These are phyloP conservation scores for Apiotrichum siamense DNA, from an alignment of 1,284 basidiomycete genomes.

Conservation along the genomic window DNA sequence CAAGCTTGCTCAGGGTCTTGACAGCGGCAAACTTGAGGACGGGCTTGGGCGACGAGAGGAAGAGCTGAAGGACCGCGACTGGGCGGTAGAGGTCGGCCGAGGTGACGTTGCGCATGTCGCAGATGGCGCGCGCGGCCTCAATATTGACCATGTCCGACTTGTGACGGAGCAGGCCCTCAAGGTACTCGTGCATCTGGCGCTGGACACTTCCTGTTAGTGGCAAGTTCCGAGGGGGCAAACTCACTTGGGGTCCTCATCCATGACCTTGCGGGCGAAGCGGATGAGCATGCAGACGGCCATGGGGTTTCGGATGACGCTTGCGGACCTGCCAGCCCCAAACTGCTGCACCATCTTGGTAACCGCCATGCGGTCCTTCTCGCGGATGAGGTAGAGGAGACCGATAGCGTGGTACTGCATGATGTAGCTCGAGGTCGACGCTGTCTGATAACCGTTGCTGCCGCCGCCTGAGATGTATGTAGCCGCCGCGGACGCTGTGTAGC, in stretches of 20 bases:
- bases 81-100: constrained; percentile 74
- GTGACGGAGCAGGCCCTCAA: constrained; percentile 93
- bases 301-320: constrained; percentile 81
- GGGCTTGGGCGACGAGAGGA: constrained; percentile 87
- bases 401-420: constrained; percentile 97
- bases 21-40: constrained; percentile 97
- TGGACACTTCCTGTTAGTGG: constrained; percentile 52
- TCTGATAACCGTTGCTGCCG: constrained; percentile 57
- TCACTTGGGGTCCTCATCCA: constrained; percentile 97
- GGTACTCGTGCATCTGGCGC: constrained; percentile 84
- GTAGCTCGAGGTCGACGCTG: constrained; percentile 78
- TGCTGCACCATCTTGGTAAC: constrained; percentile 99
- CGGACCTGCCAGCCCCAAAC: constrained; percentile 70
- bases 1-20: constrained; percentile 84
- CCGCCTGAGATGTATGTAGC: constrained; percentile 54
- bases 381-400: constrained; percentile 87
- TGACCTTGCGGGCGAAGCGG: constrained; percentile 92
- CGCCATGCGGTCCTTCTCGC: constrained; percentile 97
- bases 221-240: constrained; percentile 34
- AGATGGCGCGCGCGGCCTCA: constrained; percentile 94
- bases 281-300: constrained; percentile 99
- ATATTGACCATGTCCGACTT: constrained; percentile 99
- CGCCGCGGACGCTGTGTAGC: constrained; percentile 47
- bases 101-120: constrained; percentile 84
- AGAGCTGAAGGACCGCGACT: constrained; percentile 85